phyloP scores from a whole-genome alignment of 108 stramenopile genomes.

The Epipyxis sp. region DNA sequence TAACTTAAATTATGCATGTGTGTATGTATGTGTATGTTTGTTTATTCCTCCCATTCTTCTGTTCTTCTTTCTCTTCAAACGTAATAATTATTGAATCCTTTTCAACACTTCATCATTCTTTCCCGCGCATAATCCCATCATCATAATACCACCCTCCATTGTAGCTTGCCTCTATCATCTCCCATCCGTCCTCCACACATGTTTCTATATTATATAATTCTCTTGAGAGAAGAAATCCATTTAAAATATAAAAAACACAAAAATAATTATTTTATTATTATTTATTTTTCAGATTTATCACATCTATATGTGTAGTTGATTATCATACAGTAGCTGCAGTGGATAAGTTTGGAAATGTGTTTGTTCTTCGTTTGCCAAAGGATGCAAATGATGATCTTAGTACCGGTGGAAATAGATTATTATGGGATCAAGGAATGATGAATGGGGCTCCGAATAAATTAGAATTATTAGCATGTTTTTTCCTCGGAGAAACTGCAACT shows the following conservation, averaged over 20 bases:
- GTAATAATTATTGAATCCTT: too few relatives aligned
- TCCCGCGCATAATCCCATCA: too few relatives aligned
- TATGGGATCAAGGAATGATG: slow-evolving; percentile 68
- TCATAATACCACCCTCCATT: too few relatives aligned
- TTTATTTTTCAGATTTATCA: slow-evolving; percentile 63
- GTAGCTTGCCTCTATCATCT: too few relatives aligned
- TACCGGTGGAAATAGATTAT: slow-evolving; percentile 69
- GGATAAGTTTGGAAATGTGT: slow-evolving; percentile 94
- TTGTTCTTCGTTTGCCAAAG: slow-evolving; percentile 75
- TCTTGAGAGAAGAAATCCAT: too few relatives aligned
- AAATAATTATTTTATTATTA: not conserved
- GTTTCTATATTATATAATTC: too few relatives aligned
- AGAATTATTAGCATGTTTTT: slow-evolving; percentile 48
- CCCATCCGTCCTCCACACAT: too few relatives aligned
- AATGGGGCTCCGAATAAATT: slow-evolving; percentile 73
- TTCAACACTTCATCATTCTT: too few relatives aligned
- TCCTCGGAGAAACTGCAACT: slow-evolving; percentile 19
- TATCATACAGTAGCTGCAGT: slow-evolving; percentile 91
- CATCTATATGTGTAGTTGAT: slow-evolving; percentile 82
- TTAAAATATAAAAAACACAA: not conserved
- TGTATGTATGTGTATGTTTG: too few relatives aligned
- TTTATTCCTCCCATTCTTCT: too few relatives aligned
- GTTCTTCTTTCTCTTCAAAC: too few relatives aligned
- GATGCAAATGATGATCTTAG: slow-evolving; percentile 48
- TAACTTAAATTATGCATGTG: too few relatives aligned